A percentile compares a stretch with the other conserved stretches of the same genome.
These are phyloP conservation scores for Coprinellus micaceus DNA, from an alignment of 768 basidiomycete genomes.

Conservation along the genomic window DNA sequence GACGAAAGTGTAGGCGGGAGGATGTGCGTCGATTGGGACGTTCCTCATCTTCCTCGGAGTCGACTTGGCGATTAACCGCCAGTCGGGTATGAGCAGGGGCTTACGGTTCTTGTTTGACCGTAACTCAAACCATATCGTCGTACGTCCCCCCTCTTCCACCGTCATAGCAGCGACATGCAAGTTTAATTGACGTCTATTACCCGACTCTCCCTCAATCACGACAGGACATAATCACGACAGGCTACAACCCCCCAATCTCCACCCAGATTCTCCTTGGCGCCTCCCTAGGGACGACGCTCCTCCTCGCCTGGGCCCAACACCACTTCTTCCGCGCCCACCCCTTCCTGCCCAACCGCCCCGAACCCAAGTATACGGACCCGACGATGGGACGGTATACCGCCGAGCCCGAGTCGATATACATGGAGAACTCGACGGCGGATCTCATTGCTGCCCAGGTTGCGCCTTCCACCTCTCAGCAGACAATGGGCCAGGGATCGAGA, in stretches of 20 bases:
- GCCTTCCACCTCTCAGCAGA: too few relatives aligned
- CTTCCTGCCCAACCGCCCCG: background rate
- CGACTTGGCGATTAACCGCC: conserved; percentile 54
- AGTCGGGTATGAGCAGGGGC: conserved; percentile 61
- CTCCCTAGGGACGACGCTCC: conserved; percentile 49
- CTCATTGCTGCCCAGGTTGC: background rate
- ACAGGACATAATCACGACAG: conserved; percentile 45
- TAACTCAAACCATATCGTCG: conserved; percentile 53
- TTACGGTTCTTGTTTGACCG: conserved; percentile 62
- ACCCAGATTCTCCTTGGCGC: conserved; percentile 50
- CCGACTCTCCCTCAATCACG: too few relatives aligned
- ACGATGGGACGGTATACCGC: background rate
- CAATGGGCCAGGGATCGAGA: too few relatives aligned
- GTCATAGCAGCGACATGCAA: background rate
- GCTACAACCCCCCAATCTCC: conserved; percentile 47
- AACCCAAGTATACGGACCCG: background rate
- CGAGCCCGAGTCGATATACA: background rate
- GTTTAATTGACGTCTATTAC: background rate
- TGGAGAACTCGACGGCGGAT: background rate
- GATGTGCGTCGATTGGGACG: conserved; percentile 57
- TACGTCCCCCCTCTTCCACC: conserved; percentile 25
- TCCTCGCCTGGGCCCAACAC: background rate
- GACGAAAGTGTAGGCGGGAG: too few relatives aligned
- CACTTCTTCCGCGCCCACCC: background rate
- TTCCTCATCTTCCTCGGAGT: conserved; percentile 55